Evolutionary conservation across 2,329 filamentous ascomycete species (phyloP), one percentile per base, ranked within the genome.

Genomic region (Furcasterigmium sp.): DNA sequence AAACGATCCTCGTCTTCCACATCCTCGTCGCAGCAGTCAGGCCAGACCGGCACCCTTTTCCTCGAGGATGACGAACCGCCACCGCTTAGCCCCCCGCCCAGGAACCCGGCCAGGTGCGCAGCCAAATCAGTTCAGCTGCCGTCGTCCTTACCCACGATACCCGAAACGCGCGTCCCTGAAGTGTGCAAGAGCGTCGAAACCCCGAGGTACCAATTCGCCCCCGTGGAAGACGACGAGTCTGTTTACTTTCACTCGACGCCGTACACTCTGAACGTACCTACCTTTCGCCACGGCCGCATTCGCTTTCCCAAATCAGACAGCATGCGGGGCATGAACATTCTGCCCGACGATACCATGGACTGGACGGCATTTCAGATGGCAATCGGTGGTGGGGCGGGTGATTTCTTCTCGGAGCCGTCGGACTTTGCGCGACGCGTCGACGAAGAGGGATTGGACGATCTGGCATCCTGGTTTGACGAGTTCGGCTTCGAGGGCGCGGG

Each of bases 301-400:
- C 68, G 75, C 3, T 58, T 82, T 39, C 55, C 67, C 41, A 73
- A 71, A 51, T 18, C 35, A 11, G 58, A 65, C 3, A 70, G 76
- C 39, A 53, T 69, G 8, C 62, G 53, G 9, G 59, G 63, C 19
- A 50, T 59, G 44, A 66, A 62, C 45, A 60, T 67, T 8, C 60
- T 58, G 17, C 63, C 64, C 23, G 76, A 78, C 40, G 74, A 75
- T 38, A 70, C 66, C 8, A 58, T 82, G 4, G 78, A 84, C 63
- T 82, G 78, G 78, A 79, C 74, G 6, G 78, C 78, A 4, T 83
- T 82, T 55, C 79, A 84, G 58, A 80, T 82, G 70, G 78, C 80
- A 14, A 80, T 82, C 39, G 61, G 76, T 0, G 78, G 78, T 34
- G 76, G 75, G 5, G 73, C 74, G 3, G 75, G 73, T 23, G 75